Evolutionary conservation across 306 rosid genomes (phyloP).

Genomic region (Glycine soja): DNA sequence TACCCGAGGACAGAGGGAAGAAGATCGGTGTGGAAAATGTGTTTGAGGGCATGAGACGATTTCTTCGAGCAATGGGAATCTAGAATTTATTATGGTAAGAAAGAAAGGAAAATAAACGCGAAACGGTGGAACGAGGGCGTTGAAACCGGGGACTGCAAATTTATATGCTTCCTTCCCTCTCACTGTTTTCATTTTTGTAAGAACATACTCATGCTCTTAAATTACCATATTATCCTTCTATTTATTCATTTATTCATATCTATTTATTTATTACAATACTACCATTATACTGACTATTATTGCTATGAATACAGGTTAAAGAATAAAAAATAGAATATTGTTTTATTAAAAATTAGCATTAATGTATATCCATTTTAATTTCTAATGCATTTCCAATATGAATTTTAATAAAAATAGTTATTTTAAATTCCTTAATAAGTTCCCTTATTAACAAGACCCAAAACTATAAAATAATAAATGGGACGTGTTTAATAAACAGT

Average conservation of each 20-base stretch:
- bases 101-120: not conserved
- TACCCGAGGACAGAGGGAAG: conserved; percentile 49
- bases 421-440: too few species aligned
- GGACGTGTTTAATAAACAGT: too few species aligned
- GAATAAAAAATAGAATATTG: too few species aligned
- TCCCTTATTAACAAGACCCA: too few species aligned
- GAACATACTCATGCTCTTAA: not conserved
- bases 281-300: too few species aligned
- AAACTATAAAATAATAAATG: too few species aligned
- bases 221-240: conserved; percentile 32
- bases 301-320: too few species aligned
- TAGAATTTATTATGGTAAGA: conserved; percentile 15
- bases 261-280: too few species aligned
- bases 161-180: not conserved
- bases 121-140: conserved; percentile 10
- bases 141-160: not conserved
- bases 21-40: conserved; percentile 26
- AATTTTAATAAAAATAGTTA: too few species aligned
- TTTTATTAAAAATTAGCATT: too few species aligned
- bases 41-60: conserved; percentile 28
- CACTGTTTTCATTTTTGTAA: conserved; percentile 22
- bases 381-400: too few species aligned
- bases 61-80: conserved; percentile 44
- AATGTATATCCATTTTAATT: too few species aligned
- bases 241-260: not conserved